These are phyloP conservation scores for Lenzites betulinus DNA, from an alignment of 768 basidiomycete genomes.

Conservation along the genomic window DNA sequence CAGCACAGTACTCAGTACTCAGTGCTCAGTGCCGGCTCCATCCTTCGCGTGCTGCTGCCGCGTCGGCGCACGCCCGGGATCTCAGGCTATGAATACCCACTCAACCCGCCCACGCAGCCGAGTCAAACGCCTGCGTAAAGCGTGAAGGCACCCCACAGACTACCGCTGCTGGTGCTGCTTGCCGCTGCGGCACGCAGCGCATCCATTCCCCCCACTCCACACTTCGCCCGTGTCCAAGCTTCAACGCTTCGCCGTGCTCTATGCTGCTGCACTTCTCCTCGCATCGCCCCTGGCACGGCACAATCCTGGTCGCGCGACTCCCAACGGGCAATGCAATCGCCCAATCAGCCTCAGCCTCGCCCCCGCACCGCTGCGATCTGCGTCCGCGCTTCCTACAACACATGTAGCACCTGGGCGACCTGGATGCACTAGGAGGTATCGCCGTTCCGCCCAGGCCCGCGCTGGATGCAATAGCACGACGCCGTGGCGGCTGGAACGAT, in stretches of 20 bases:
- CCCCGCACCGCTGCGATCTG: not conserved
- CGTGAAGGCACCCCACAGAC: no score
- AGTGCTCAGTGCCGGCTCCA: no score
- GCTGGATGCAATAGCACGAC: not conserved
- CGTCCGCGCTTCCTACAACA: not conserved
- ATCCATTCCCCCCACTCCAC: not conserved
- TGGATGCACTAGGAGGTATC: not conserved
- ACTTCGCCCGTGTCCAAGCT: not conserved
- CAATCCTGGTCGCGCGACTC: slow-evolving; percentile 5
- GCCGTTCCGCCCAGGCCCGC: not conserved
- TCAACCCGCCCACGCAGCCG: no score
- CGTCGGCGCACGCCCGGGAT: not conserved
- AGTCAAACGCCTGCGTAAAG: not conserved
- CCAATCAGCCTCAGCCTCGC: not conserved
- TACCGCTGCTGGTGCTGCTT: no score
- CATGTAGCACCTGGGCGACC: not conserved
- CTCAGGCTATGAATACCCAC: not conserved
- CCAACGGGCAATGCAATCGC: not conserved
- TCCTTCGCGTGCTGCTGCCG: not conserved
- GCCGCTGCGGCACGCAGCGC: no score
- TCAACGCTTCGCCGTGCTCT: not conserved
- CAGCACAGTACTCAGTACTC: no score
- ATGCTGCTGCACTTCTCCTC: not conserved
- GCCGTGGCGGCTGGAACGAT: not conserved
- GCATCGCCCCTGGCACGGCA: not conserved